Percentiles rank a stretch among this genome's conserved stretches.
Evolutionary conservation across 352 stramenopile genomes (phyloP).

Genomic region (Globisporangium spinosum): DNA sequence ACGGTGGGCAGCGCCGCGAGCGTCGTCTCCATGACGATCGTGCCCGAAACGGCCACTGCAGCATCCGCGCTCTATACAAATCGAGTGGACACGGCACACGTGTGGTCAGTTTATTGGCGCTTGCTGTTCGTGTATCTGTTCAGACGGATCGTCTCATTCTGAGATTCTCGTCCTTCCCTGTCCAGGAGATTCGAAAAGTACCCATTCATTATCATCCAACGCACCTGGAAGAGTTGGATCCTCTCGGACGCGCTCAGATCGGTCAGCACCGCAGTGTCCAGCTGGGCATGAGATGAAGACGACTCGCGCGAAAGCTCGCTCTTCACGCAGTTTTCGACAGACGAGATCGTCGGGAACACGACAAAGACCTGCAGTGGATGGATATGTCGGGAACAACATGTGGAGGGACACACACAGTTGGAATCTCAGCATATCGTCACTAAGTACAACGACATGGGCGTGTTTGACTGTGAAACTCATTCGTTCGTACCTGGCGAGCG

Average conservation of each 20-base stretch:
- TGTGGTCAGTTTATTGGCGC: neutral
- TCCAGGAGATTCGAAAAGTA: neutral
- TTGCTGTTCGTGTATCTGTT: neutral
- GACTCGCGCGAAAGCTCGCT: constrained; percentile 14
- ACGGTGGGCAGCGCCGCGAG: constrained; percentile 53
- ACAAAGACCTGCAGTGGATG: constrained; percentile 39
- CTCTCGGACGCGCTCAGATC: constrained; percentile 23
- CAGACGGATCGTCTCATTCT: neutral
- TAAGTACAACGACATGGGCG: neutral
- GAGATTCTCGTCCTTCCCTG: neutral
- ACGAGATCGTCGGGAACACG: constrained; percentile 54
- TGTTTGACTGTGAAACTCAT: neutral
- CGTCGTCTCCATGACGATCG: constrained; percentile 62
- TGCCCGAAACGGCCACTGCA: constrained; percentile 65
- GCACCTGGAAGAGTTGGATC: constrained; percentile 33
- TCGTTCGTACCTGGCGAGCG: constrained; percentile 4
- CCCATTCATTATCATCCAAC: neutral
- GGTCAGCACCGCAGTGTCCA: constrained; percentile 20
- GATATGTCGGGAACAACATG: neutral
- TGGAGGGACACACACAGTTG: neutral
- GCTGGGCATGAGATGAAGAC: neutral
- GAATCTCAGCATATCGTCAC: neutral
- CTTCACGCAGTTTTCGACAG: constrained; percentile 28
- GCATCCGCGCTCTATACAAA: constrained; percentile 34
- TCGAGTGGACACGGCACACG: neutral